Conservation (phyloP, 2,329 filamentous ascomycete genomes). For the Cadophora sp. region DNA sequence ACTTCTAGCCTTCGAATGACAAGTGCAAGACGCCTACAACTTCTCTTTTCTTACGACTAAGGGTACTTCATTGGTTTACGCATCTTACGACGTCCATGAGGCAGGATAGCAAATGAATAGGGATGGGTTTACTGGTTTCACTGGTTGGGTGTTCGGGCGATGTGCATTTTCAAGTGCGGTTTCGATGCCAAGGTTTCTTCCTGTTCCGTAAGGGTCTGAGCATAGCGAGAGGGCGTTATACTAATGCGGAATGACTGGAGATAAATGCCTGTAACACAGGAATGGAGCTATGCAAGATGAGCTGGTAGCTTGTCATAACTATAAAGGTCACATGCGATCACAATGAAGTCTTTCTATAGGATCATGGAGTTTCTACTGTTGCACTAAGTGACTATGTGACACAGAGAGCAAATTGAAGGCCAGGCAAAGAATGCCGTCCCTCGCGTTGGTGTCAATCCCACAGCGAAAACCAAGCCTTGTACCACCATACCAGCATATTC, state of each 20-base stretch:
- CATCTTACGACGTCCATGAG: conserved; percentile 27
- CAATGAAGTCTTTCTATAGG: conserved; percentile 21
- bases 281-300: neutral
- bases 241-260: conserved; percentile 2
- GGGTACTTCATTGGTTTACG: conserved; percentile 27
- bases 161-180: conserved; percentile 22
- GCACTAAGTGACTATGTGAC: conserved; percentile 52
- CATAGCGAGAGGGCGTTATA: conserved; percentile 20
- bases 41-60: conserved; percentile 27
- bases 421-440: conserved; percentile 72
- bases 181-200: neutral
- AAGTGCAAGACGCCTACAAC: conserved; percentile 28
- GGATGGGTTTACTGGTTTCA: conserved; percentile 5
- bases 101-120: conserved; percentile 25
- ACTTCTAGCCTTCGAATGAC: conserved; percentile 21
- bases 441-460: conserved; percentile 75
- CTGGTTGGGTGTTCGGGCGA: conserved; percentile 18
- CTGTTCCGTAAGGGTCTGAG: conserved; percentile 1
- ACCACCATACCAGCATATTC: conserved; percentile 40
- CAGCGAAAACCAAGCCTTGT: conserved; percentile 53
- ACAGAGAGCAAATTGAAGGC: conserved; percentile 64
- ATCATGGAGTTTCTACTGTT: conserved; percentile 43
- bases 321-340: conserved; percentile 2
- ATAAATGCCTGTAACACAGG: conserved; percentile 6
- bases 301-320: neutral